These are phyloP conservation scores for Mycena rebaudengoi DNA, from an alignment of 768 basidiomycete genomes.

Conservation along the genomic window DNA sequence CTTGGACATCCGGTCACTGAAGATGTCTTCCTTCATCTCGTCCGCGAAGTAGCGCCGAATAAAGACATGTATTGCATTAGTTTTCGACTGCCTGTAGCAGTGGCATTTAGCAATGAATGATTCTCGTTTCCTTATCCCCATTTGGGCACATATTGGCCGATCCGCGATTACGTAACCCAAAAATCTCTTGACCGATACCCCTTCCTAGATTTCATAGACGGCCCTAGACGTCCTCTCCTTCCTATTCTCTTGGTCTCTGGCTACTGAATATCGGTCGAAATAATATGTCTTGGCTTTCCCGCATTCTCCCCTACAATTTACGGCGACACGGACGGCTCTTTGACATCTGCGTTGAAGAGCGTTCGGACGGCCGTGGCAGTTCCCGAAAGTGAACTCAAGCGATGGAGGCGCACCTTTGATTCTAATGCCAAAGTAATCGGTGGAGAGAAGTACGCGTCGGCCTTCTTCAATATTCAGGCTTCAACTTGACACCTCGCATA, in stretches of 20 bases:
- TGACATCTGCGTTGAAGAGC: constrained; percentile 65
- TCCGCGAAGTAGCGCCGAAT: constrained; percentile 93
- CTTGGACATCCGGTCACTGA: constrained; percentile 63
- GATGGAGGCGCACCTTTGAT: constrained; percentile 92
- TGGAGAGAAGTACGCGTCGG: constrained; percentile 78
- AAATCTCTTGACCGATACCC: constrained; percentile 38
- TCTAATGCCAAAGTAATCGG: constrained; percentile 78
- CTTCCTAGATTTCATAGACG: constrained; percentile 33
- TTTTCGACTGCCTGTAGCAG: constrained; percentile 64
- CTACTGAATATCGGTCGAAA: background rate
- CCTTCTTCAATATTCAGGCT: constrained; percentile 5
- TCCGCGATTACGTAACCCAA: background rate
- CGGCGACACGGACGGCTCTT: constrained; percentile 62
- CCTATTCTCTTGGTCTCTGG: background rate
- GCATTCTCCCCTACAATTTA: constrained; percentile 59
- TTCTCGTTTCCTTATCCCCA: too few species aligned
- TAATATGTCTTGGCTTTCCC: constrained; percentile 49
- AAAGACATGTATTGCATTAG: constrained; percentile 99
- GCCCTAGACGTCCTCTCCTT: constrained; percentile 3
- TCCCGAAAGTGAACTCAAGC: constrained; percentile 84
- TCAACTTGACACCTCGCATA: constrained; percentile 42
- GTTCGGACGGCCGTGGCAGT: constrained; percentile 75
- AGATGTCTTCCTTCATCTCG: constrained; percentile 69
- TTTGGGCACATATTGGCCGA: background rate
- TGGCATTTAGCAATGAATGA: constrained; percentile 39